These are phyloP conservation scores for Backusella tarrabulga DNA, from an alignment of 192 early-diverging fungal species.

Conservation along the genomic window DNA sequence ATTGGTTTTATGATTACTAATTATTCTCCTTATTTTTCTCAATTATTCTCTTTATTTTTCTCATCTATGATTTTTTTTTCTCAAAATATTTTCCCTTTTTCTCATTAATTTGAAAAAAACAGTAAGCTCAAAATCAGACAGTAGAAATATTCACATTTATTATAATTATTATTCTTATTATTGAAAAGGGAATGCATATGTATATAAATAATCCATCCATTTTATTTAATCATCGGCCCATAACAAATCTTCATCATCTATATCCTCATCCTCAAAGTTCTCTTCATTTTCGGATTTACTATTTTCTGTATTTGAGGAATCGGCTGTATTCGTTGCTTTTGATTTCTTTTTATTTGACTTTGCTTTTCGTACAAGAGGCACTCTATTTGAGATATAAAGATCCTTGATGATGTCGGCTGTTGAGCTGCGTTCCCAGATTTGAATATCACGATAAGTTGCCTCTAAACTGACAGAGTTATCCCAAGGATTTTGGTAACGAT, in stretches of 20 bases:
- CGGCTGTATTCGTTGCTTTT: neutral
- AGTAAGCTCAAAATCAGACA: too few species aligned
- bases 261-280: neutral
- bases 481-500: constrained; percentile 34
- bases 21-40: too few species aligned
- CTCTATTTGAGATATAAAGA: neutral
- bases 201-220: neutral
- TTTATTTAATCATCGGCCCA: constrained; percentile 1
- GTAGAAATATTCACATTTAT: neutral
- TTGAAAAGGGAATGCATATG: neutral
- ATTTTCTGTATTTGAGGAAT: neutral
- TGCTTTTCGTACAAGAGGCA: neutral
- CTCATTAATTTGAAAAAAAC: too few species aligned
- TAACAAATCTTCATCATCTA: constrained; percentile 9
- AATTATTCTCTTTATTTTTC: too few species aligned
- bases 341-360: neutral
- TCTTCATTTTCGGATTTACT: neutral
- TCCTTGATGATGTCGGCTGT: neutral
- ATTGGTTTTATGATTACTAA: too few species aligned
- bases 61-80: too few species aligned
- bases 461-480: constrained; percentile 25
- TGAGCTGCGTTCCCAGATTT: constrained; percentile 24
- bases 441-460: constrained; percentile 22
- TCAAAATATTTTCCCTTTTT: too few species aligned
- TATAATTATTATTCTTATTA: neutral